Evolutionary conservation across 257 asterid genomes (phyloP).

Genomic region (Marsdenia floribunda): DNA sequence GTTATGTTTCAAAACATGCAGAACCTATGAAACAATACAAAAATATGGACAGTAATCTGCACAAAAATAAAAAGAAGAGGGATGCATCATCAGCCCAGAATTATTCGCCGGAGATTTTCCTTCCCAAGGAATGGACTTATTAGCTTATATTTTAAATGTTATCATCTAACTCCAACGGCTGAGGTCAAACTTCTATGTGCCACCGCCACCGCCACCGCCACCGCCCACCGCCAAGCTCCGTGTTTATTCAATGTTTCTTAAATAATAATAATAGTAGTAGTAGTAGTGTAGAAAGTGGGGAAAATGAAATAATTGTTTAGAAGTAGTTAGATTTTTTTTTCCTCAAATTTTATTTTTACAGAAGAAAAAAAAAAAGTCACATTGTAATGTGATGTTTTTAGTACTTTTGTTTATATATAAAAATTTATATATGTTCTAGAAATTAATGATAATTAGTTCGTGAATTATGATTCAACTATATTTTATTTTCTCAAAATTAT

Average conservation of each 20-base stretch:
- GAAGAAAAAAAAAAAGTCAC: too few species aligned
- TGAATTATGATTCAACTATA: too few species aligned
- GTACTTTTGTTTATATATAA: too few species aligned
- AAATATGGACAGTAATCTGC: constrained; percentile 19
- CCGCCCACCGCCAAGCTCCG: not conserved
- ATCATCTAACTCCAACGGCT: not conserved
- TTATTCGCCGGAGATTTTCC: constrained; percentile 42
- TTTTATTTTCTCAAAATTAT: too few species aligned
- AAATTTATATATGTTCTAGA: too few species aligned
- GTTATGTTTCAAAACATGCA: constrained; percentile 13
- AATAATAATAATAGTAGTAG: not conserved
- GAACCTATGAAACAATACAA: constrained; percentile 21
- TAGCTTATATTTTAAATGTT: constrained; percentile 1
- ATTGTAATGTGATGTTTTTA: too few species aligned
- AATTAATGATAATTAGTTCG: too few species aligned
- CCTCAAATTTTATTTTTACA: too few species aligned
- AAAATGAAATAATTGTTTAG: not conserved
- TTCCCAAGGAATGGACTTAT: constrained; percentile 73
- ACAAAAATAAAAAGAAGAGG: constrained; percentile 15
- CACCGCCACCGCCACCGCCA: not conserved
- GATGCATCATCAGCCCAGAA: constrained; percentile 8
- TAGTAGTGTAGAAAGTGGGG: not conserved
- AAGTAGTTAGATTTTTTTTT: not conserved
- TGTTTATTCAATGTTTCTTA: not conserved
- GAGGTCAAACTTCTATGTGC: not conserved